Evolutionary conservation across 78 protist species (phyloP).

Genomic region (Planoprotostelium fungivorum): DNA sequence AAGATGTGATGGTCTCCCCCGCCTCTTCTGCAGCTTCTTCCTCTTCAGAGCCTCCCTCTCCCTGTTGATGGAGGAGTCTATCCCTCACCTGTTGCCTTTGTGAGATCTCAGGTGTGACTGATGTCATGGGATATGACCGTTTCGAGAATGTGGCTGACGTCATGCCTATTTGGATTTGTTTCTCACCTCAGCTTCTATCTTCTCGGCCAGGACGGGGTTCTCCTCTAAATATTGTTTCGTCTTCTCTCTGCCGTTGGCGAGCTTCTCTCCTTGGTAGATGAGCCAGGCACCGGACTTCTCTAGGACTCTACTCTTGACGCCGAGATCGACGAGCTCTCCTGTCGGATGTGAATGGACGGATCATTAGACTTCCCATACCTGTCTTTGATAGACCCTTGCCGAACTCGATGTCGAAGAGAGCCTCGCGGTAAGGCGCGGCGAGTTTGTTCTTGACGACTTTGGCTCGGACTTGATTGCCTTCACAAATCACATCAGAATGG

Average conservation of each 20-base stretch:
- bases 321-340: constrained; percentile 62
- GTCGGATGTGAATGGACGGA: neutral
- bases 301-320: constrained; percentile 29
- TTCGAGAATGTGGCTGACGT: too few relatives aligned
- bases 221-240: constrained; percentile 38
- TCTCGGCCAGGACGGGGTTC: constrained; percentile 16
- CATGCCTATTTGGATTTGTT: too few relatives aligned
- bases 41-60: too few relatives aligned
- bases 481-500: neutral
- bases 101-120: too few relatives aligned
- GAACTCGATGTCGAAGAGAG: constrained; percentile 67
- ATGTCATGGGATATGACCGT: too few relatives aligned
- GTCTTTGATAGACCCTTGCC: constrained; percentile 40
- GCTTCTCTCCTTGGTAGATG: constrained; percentile 18
- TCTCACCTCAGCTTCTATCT: constrained; percentile 40
- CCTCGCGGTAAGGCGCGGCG: constrained; percentile 70
- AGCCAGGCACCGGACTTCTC: constrained; percentile 67
- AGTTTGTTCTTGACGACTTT: constrained; percentile 66
- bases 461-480: constrained; percentile 20
- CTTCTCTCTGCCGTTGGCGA: constrained; percentile 66
- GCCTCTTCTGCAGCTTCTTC: too few relatives aligned
- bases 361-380: neutral
- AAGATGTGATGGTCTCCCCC: too few relatives aligned
- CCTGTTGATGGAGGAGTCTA: too few relatives aligned
- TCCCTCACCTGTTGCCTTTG: too few relatives aligned